Percentiles rank a stretch among this genome's conserved stretches.
Evolutionary conservation across 768 basidiomycete genomes (phyloP).

Genomic region (Daedaleopsis sinensis): DNA sequence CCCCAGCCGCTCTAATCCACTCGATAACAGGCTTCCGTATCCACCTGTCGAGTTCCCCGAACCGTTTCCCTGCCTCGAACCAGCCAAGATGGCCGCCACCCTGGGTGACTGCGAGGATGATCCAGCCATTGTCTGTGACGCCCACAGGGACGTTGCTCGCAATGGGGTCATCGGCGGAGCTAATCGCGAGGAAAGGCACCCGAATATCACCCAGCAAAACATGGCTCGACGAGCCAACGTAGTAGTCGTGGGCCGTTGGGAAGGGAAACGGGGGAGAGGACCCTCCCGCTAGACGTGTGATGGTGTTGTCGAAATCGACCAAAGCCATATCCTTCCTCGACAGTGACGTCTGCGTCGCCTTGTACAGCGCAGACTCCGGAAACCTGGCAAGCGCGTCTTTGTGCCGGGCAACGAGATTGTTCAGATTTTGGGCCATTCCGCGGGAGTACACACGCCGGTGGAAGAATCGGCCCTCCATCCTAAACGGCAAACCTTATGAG

Average conservation of each 20-base stretch:
- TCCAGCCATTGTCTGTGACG: conserved; percentile 52
- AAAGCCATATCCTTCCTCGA: conserved; percentile 57
- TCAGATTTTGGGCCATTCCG: conserved; percentile 78
- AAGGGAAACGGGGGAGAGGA: conserved; percentile 52
- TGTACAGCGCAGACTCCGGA: conserved; percentile 52
- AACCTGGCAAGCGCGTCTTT: conserved; percentile 47
- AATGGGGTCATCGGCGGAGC: conserved; percentile 78
- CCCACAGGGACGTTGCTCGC: conserved; percentile 65
- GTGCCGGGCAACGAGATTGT: conserved; percentile 58
- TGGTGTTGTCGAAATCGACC: conserved; percentile 58
- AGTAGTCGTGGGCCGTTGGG: conserved; percentile 48
- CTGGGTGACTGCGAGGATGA: conserved; percentile 62
- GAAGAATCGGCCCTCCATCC: conserved; percentile 57
- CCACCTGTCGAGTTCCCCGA: conserved; percentile 51
- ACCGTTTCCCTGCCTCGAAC: conserved; percentile 51
- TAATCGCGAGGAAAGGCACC: conserved; percentile 77
- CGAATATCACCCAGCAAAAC: conserved; percentile 57
- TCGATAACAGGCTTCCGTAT: conserved; percentile 71
- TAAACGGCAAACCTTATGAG: conserved; percentile 31
- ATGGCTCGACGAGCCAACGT: conserved; percentile 61
- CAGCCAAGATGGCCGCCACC: conserved; percentile 83
- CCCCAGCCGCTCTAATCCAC: conserved; percentile 63
- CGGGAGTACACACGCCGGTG: conserved; percentile 72
- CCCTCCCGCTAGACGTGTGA: conserved; percentile 74
- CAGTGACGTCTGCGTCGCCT: conserved; percentile 48